Evolutionary conservation across 768 basidiomycete genomes (phyloP), one percentile per base, ranked within the genome.

Genomic region (Porpolomopsis calyptriformis): DNA sequence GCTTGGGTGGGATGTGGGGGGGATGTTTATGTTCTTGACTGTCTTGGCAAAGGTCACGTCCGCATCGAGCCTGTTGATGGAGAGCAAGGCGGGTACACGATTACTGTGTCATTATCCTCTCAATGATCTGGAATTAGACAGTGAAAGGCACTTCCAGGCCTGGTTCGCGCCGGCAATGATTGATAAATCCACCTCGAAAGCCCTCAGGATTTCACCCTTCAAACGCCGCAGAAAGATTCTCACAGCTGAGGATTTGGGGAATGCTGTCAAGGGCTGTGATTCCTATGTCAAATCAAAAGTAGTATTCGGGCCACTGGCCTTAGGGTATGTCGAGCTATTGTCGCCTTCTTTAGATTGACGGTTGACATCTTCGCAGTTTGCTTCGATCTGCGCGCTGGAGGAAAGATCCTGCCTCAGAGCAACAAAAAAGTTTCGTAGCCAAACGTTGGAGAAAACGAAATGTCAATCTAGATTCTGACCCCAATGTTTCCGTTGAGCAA

Each of bases 1-100:
- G 76, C 84, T 4, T 91, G 91, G 91, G 82, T 94, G 6, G 77
- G 77, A 2, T 88, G 85, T 54, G 86, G 89, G 5, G 66, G 69
- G 3, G 72, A 78, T 27, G 60, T 77, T 12, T 85, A 82, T 59
- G 74, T 93, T 6, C 67, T 93, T 2, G 84, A 88, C 56, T 80
- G 81, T 50, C 60, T 86, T n/a, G 77, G 76, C 10, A 74, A 72
- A 50, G 87, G 88, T 1, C 70, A 73, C 53, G 65, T 91, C 41
- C 77, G 79, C 34, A 67, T 91, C 11, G 75, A 79, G 47, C 72
- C 68, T 3, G 54, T 59, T 1, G 45, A 63, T 40, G 66, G 56
- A 43, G 59, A 63, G 43, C 61, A 64, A 55, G 63, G 71, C 69
- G 46, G 48, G 53, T 39, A 43, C 27, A 24, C 6, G 9, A 20